phyloP scores from a whole-genome alignment of 2,329 filamentous ascomycete genomes.

The Chaetomium sp. region DNA sequence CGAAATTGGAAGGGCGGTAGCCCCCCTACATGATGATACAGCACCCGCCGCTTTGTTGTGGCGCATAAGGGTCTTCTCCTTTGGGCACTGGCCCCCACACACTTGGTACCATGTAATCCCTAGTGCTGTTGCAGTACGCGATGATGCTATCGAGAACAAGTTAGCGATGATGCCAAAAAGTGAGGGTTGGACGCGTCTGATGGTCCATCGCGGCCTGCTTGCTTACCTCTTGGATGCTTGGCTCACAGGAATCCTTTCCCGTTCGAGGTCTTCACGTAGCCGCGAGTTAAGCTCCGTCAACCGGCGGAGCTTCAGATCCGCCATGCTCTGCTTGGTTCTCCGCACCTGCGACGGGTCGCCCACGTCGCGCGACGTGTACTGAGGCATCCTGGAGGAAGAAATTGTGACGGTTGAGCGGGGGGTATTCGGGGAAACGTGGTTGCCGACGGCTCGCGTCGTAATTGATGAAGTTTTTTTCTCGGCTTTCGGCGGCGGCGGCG shows the following conservation, averaged over 20 bases:
- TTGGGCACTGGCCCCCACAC: slow-evolving; percentile 94
- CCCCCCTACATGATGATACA: slow-evolving; percentile 79
- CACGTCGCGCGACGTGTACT: slow-evolving; percentile 61
- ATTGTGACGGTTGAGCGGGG: not conserved
- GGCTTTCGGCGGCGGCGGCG: slow-evolving; percentile 6
- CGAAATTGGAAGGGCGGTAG: slow-evolving; percentile 1
- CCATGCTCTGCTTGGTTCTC: slow-evolving; percentile 99
- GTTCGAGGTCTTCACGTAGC: slow-evolving; percentile 89
- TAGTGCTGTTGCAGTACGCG: slow-evolving; percentile 94
- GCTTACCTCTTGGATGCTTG: slow-evolving; percentile 81
- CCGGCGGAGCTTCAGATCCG: slow-evolving; percentile 91
- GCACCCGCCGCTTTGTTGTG: slow-evolving; percentile 87
- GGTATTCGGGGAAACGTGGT: not conserved
- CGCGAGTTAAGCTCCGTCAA: slow-evolving; percentile 96
- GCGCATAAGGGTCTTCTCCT: slow-evolving; percentile 96
- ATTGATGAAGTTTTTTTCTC: not conserved
- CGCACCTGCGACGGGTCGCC: slow-evolving; percentile 62
- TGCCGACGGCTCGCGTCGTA: not conserved
- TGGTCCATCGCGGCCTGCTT: not conserved
- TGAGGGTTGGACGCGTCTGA: not conserved
- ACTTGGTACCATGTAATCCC: slow-evolving; percentile 98
- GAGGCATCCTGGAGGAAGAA: slow-evolving; percentile 46
- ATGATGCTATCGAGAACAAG: slow-evolving; percentile 62
- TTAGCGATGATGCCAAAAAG: slow-evolving; percentile 1
- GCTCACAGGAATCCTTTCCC: slow-evolving; percentile 91